Conservation (phyloP, 129 eudicot genomes). For the Gnaphalium uliginosum region DNA sequence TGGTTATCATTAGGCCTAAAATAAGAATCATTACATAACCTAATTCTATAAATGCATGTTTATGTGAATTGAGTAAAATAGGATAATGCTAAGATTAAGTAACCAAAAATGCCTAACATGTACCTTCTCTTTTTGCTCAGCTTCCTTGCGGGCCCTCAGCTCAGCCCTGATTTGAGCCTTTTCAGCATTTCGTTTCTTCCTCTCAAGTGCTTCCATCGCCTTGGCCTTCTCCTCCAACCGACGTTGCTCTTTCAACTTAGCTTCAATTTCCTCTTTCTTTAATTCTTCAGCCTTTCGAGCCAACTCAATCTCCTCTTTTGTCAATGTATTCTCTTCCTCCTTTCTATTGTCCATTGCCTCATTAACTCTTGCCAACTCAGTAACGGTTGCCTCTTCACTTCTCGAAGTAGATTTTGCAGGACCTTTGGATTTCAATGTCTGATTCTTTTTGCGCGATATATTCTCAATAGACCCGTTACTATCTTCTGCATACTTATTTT, state of each 20-base stretch:
- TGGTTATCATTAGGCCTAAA: neutral
- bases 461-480: conserved; percentile 19
- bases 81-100: neutral
- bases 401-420: conserved; percentile 9
- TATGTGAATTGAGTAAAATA: neutral
- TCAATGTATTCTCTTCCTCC: conserved; percentile 41
- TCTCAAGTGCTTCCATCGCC: conserved; percentile 82
- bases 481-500: conserved; percentile 33
- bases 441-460: conserved; percentile 36
- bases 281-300: conserved; percentile 59
- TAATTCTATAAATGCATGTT: neutral
- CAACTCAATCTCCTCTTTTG: conserved; percentile 53
- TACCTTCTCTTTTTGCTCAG: conserved; percentile 43
- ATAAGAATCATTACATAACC: neutral
- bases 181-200: conserved; percentile 76
- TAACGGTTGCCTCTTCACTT: conserved; percentile 22
- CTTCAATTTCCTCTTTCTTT: conserved; percentile 53
- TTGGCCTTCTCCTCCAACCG: conserved; percentile 77
- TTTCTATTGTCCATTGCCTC: conserved; percentile 18
- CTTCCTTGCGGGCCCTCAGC: conserved; percentile 80
- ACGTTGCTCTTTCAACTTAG: conserved; percentile 67
- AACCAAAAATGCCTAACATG: neutral
- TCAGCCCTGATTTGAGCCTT: conserved; percentile 79
- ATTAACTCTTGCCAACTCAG: conserved; percentile 20
- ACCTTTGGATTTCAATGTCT: conserved; percentile 28